Evolutionary conservation across 306 rosid genomes (phyloP).

Genomic region (Casuarina glauca): DNA sequence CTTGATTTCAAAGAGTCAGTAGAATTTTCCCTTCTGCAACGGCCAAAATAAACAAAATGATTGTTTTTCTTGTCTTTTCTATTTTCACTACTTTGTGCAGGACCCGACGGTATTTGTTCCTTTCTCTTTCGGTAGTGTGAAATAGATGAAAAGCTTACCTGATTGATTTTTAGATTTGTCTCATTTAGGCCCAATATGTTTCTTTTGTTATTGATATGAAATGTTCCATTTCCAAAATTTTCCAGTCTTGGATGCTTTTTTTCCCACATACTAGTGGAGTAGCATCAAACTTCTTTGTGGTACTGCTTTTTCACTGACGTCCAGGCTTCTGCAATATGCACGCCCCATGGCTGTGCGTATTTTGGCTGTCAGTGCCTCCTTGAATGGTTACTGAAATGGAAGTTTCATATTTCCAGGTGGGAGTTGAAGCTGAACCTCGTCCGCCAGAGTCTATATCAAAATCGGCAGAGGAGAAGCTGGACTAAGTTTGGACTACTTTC

Average conservation of each 20-base stretch:
- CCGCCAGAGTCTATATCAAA: constrained; percentile 33
- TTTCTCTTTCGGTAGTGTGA: background rate
- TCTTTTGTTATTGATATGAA: background rate
- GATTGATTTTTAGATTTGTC: background rate
- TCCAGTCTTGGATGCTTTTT: background rate
- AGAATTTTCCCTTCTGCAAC: background rate
- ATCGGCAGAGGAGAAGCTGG: constrained; percentile 48
- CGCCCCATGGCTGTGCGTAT: background rate
- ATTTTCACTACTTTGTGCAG: background rate
- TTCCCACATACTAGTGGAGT: background rate
- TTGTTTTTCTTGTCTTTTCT: too few relatives aligned
- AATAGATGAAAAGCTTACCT: background rate
- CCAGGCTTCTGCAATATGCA: background rate
- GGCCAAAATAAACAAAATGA: background rate
- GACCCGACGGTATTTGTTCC: background rate
- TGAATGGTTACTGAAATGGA: constrained; percentile 18
- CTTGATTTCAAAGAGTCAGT: background rate
- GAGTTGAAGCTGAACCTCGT: constrained; percentile 40
- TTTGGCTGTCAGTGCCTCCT: constrained; percentile 22
- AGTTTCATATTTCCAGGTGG: constrained; percentile 47
- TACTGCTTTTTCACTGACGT: too few relatives aligned
- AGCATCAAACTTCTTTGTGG: too few relatives aligned
- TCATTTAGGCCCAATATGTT: background rate
- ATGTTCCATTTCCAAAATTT: background rate
- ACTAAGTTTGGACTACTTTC: constrained; percentile 35